Percentiles rank a stretch among this genome's conserved stretches.
Conservation (phyloP, 2,329 filamentous ascomycete genomes). For the Aspergillus latus region DNA sequence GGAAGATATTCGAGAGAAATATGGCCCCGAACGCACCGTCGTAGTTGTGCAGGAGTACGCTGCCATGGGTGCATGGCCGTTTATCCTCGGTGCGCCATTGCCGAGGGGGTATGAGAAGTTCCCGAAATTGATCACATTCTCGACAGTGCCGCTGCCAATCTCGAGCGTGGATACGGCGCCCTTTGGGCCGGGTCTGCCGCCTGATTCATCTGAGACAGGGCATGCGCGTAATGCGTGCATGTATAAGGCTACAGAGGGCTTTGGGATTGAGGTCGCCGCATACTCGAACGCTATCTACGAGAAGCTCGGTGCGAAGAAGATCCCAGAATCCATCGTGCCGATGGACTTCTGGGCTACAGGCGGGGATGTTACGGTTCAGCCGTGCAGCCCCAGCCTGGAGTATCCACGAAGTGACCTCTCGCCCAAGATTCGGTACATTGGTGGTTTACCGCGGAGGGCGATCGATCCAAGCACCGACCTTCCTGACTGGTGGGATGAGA, state of each 20-base stretch:
- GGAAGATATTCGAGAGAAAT: neutral
- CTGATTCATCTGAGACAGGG: neutral
- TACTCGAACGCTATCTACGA: neutral
- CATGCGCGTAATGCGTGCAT: neutral
- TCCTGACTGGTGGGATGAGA: constrained; percentile 5
- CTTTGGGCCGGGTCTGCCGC: neutral
- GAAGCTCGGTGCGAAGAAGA: neutral
- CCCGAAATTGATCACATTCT: neutral
- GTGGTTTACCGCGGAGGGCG: neutral
- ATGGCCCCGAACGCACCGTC: neutral
- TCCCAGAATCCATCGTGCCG: neutral
- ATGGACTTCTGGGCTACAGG: neutral
- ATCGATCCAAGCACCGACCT: neutral
- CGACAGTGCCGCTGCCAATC: neutral
- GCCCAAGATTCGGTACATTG: constrained; percentile 2
- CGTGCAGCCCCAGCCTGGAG: constrained; percentile 8
- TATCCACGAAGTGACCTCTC: constrained; percentile 10
- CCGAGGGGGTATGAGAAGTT: constrained; percentile 3
- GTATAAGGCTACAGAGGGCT: neutral
- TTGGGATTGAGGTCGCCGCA: neutral
- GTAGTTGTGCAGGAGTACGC: constrained; percentile 3
- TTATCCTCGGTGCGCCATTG: neutral
- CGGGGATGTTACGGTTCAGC: neutral
- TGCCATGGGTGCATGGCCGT: neutral
- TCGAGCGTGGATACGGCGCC: constrained; percentile 6